Evolutionary conservation across 441 rosid species (phyloP), one percentile per base, ranked within the genome.

Genomic region (Pelargonium citronellum): DNA sequence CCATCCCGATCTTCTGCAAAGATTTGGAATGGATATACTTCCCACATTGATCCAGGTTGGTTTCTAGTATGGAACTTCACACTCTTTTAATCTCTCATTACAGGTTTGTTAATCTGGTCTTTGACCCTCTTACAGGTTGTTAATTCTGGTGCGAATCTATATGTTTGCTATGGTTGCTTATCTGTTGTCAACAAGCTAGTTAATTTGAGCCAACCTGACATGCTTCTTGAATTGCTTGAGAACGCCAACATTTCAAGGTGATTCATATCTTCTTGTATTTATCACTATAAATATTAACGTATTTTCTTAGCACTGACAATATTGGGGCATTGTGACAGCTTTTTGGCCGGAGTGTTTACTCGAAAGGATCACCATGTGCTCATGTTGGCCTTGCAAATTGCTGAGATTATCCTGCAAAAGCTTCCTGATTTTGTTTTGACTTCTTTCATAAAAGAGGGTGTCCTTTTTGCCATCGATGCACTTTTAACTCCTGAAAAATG

Each of bases 361-460:
- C 84, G 96, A 80, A 91, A 91, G 84, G 97, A 95, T 83, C 83
- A 82, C 64, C 99, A 95, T 78, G 83, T 92, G 64, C 75, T 92
- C 67, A 79, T 89, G 70, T 82, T 88, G 75, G 93, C 94, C 37
- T 83, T 95, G 55, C 85, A 85, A 79, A 85, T 92, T 75, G 82
- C 88, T 27, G 94, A 95, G 74, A 86, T 80, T 68, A 79, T 88
- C 72, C 84, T 95, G 74, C 87, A 84, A 80, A 95, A 91, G 87
- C 83, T 76, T 74, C 78, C 89, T 67, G 87, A 86, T 79, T 78
- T 76, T 49, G 86, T 83, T 74, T 75, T 88, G 79, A 84, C 82
- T 73, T 81, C 92, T 69, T 95, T 95, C 75, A 79, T 89, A 37
- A 95, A 87, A 81, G 99, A 95, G 78, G 99, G 99, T 66, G 93